Base-by-base conservation (phyloP, 1,139 yeast species). In the Debaryomyces fabryi region DNA sequence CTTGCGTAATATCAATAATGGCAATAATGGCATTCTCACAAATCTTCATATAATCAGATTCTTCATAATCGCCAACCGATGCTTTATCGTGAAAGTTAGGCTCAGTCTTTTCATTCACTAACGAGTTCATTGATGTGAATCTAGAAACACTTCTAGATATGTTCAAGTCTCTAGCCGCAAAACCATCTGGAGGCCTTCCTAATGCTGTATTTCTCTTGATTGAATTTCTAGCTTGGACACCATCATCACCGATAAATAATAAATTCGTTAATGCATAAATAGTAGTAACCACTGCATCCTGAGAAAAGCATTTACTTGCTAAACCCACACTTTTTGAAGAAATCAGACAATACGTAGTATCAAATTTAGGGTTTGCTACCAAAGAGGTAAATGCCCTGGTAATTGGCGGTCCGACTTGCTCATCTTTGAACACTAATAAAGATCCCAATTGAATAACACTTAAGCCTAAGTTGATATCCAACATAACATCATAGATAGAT, bases 201-300 rank as follows among this genome's bases (percentile, higher is more conserved):
- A 60, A 48, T 29, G 61, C 55, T 8, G 66, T 63, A 42, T 53
- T 60, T 48, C 73, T 60, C 50, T 71, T 59, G 35, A 61, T 47
- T 5, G 68, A 52, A 38, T 64, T 60, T 44, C 72, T 63, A 1
- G 60, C 55, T 48, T 59, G 65, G 30, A 55, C 49, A 4, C 68
- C 68, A 56, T 72, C 78, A 49, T 75, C 77, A 10, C 83, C 83
- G 15, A 82, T 81, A 42, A 85, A 79, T 33, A 93, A 69, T 58
- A 88, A 71, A 64, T 93, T 93, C 23, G 89, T 82, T 55, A 92
- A 75, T 0, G 96, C 86, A 64, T 93, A 93, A 48, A 93, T 84
- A 1, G 93, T 81, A n/a, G 96, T 86, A 10, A 91, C 89, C 16
- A 88, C 85, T 0, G 89, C 83, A 64, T 91, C 97, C 60, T 90